These are phyloP conservation scores for Ceriops decandra DNA, from an alignment of 345 rosid genomes.

Conservation along the genomic window DNA sequence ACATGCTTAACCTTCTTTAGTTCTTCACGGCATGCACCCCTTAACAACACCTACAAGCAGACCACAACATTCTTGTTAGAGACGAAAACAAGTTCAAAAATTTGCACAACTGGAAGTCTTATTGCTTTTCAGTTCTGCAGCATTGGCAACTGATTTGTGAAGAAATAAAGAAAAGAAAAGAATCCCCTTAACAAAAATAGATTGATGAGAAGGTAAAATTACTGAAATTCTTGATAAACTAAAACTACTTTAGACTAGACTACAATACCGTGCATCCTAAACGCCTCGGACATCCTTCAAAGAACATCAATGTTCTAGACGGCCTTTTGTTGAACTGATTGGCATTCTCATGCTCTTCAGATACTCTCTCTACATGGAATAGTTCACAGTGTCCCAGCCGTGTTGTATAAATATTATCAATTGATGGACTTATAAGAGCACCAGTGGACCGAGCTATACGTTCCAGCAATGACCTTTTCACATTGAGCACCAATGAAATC, in stretches of 20 bases:
- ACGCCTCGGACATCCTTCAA: slow-evolving; percentile 99
- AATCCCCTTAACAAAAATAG: background rate
- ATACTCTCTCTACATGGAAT: slow-evolving; percentile 65
- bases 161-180: too few species aligned
- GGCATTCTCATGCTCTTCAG: slow-evolving; percentile 69
- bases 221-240: background rate
- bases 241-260: background rate
- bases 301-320: slow-evolving; percentile 92
- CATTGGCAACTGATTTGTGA: too few species aligned
- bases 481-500: slow-evolving; percentile 85
- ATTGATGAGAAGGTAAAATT: background rate
- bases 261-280: slow-evolving; percentile 92
- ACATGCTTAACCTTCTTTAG: slow-evolving; percentile 93
- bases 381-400: slow-evolving; percentile 83
- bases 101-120: too few species aligned
- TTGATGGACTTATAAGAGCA: slow-evolving; percentile 67
- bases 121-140: too few species aligned
- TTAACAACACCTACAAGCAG: slow-evolving; percentile 60
- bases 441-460: slow-evolving; percentile 91
- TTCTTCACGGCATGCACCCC: slow-evolving; percentile 72
- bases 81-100: slow-evolving; percentile 1
- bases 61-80: slow-evolving; percentile 21
- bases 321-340: slow-evolving; percentile 65
- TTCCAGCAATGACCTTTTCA: slow-evolving; percentile 77
- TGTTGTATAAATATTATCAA: slow-evolving; percentile 54